Percentiles rank a stretch among this genome's conserved stretches.
Evolutionary conservation across 1,139 yeast species (phyloP).

Genomic region (Suhomyces taliae): DNA sequence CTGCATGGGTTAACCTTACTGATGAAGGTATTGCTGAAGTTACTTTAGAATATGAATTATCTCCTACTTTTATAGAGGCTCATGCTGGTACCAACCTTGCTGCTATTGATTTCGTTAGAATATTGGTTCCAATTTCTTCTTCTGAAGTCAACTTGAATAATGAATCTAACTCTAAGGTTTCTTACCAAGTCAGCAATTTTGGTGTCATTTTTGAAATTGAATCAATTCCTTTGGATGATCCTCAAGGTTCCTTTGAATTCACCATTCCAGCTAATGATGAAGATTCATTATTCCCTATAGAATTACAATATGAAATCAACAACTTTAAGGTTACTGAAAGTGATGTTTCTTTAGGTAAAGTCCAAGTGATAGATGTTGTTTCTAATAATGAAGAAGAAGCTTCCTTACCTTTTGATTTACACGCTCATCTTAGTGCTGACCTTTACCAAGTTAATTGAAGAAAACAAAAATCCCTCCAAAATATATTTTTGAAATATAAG

Average conservation of each 20-base stretch:
- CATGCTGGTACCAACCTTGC: slow-evolving; percentile 32
- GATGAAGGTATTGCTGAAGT: slow-evolving; percentile 64
- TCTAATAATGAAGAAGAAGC: slow-evolving; percentile 39
- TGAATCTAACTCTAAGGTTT: slow-evolving; percentile 44
- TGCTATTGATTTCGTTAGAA: slow-evolving; percentile 54
- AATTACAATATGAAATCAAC: slow-evolving; percentile 49
- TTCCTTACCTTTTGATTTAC: slow-evolving; percentile 72
- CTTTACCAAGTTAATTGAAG: slow-evolving; percentile 58
- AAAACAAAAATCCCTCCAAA: slow-evolving; percentile 31
- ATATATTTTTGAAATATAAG: no score
- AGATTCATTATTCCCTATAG: slow-evolving; percentile 88
- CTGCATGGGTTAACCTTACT: slow-evolving; percentile 79
- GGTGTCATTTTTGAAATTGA: slow-evolving; percentile 61
- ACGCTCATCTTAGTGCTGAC: slow-evolving; percentile 61
- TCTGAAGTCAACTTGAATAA: slow-evolving; percentile 56
- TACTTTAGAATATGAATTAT: slow-evolving; percentile 83
- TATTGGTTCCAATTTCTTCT: slow-evolving; percentile 66
- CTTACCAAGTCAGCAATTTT: slow-evolving; percentile 52
- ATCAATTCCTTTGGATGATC: slow-evolving; percentile 48
- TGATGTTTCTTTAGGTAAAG: slow-evolving; percentile 43
- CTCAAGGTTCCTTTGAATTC: slow-evolving; percentile 80
- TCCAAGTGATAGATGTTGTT: slow-evolving; percentile 45
- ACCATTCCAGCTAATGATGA: slow-evolving; percentile 73
- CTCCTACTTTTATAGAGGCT: slow-evolving; percentile 36
- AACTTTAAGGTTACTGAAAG: slow-evolving; percentile 38